Percentiles rank a stretch among this genome's conserved stretches.
Evolutionary conservation across 2,329 filamentous ascomycete genomes (phyloP).

Genomic region (Mycosphaerella sp.): DNA sequence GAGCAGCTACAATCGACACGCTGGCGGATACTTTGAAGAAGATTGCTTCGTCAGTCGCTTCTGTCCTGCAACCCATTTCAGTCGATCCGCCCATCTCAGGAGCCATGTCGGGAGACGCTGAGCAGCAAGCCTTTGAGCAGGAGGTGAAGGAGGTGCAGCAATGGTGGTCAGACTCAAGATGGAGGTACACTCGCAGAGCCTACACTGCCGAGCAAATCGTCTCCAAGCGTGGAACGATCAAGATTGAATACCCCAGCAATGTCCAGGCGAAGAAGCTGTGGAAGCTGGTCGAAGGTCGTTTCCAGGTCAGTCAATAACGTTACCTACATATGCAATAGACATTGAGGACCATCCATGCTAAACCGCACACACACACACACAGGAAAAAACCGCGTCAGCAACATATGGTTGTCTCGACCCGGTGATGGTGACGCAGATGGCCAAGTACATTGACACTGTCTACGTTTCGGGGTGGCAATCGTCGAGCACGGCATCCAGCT

Average conservation of each 20-base stretch:
- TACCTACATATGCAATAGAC: background rate
- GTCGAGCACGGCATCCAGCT: conserved; percentile 88
- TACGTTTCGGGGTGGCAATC: conserved; percentile 99
- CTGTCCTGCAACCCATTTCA: conserved; percentile 24
- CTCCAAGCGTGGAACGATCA: conserved; percentile 84
- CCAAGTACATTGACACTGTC: conserved; percentile 95
- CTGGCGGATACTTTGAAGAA: conserved; percentile 34
- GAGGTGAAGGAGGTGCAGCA: conserved; percentile 84
- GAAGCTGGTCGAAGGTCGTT: conserved; percentile 78
- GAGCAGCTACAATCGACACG: conserved; percentile 17
- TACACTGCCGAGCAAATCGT: conserved; percentile 98
- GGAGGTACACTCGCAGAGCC: conserved; percentile 84
- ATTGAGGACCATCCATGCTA: background rate
- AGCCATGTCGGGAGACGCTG: conserved; percentile 46
- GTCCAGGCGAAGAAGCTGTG: conserved; percentile 88
- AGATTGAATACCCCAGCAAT: conserved; percentile 88
- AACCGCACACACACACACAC: conserved; percentile 1
- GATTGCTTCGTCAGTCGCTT: conserved; percentile 28
- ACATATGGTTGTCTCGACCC: conserved; percentile 97
- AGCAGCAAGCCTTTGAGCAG: conserved; percentile 67
- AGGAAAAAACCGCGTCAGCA: conserved; percentile 81
- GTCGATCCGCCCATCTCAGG: conserved; percentile 23
- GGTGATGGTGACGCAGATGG: conserved; percentile 99
- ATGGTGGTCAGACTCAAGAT: conserved; percentile 91
- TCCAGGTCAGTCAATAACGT: conserved; percentile 55